A percentile compares a stretch with the other conserved stretches of the same genome.
phyloP scores from a whole-genome alignment of 345 rosid species.

The Eucalyptus rudis region DNA sequence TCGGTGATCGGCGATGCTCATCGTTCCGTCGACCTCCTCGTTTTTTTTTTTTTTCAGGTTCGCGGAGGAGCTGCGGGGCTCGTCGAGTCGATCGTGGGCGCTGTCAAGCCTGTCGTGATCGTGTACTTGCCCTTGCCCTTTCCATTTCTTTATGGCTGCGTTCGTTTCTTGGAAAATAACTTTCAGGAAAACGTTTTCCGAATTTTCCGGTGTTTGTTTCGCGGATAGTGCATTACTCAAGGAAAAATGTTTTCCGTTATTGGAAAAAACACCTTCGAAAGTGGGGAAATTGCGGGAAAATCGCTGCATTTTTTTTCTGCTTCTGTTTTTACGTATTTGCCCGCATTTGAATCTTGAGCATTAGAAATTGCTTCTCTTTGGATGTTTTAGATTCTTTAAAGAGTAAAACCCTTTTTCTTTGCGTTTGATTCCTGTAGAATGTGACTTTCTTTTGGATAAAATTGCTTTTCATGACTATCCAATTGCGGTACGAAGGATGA shows the following conservation, averaged over 20 bases:
- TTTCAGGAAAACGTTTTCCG: too few relatives aligned
- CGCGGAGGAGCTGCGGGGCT: slow-evolving; percentile 93
- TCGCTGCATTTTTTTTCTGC: neutral
- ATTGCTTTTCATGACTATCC: neutral
- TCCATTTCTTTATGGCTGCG: too few relatives aligned
- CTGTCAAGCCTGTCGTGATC: slow-evolving; percentile 62
- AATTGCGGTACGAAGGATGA: neutral
- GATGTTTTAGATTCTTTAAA: neutral
- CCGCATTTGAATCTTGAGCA: neutral
- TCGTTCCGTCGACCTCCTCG: neutral
- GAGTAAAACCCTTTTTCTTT: neutral
- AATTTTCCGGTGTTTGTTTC: rapidly evolving
- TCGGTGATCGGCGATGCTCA: neutral
- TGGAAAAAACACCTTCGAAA: rapidly evolving
- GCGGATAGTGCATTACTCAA: rapidly evolving
- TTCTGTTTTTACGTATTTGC: neutral
- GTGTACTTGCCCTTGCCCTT: slow-evolving; percentile 16
- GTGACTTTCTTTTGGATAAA: neutral
- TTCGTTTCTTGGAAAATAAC: too few relatives aligned
- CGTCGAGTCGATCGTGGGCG: slow-evolving; percentile 72
- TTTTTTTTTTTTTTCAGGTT: slow-evolving; percentile 35
- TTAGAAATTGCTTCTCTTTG: neutral
- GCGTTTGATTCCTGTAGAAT: neutral
- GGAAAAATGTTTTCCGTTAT: too few relatives aligned
- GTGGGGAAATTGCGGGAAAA: neutral